A percentile compares a stretch with the other conserved stretches of the same genome.
Conservation (phyloP, 805 yeast species). For the Priceomyces fermenticarens region DNA sequence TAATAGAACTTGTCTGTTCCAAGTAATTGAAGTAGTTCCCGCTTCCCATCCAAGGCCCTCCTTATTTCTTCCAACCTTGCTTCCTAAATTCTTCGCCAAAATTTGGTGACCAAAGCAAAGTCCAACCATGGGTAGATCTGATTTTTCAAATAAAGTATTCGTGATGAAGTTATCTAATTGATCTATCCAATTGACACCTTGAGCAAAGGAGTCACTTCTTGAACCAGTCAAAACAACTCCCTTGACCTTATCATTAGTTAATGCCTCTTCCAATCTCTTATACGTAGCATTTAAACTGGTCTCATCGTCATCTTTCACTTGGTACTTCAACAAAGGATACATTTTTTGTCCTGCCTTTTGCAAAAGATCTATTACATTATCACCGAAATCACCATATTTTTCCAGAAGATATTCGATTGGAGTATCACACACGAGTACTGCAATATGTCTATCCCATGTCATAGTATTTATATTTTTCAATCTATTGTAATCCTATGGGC, state of each 20-base stretch:
- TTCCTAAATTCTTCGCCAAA: constrained; percentile 63
- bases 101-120: constrained; percentile 90
- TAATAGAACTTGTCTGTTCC: constrained; percentile 40
- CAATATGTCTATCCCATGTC: constrained; percentile 23
- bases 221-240: constrained; percentile 57
- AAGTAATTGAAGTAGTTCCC: constrained; percentile 51
- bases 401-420: constrained; percentile 26
- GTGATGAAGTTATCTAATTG: constrained; percentile 33
- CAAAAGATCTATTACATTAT: constrained; percentile 38
- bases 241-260: constrained; percentile 23
- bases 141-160: constrained; percentile 11
- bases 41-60: constrained; percentile 66
- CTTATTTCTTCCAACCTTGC: constrained; percentile 50
- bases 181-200: constrained; percentile 39
- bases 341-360: constrained; percentile 8
- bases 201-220: constrained; percentile 42
- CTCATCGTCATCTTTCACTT: constrained; percentile 12
- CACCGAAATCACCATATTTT: constrained; percentile 53
- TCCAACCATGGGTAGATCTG: constrained; percentile 51
- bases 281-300: constrained; percentile 12
- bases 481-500: not conserved
- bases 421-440: constrained; percentile 40
- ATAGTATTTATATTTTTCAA: constrained; percentile 1
- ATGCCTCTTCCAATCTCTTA: constrained; percentile 17
- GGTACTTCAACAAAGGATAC: constrained; percentile 30